Conservation (phyloP, 129 eudicot genomes). For the Rutidosis leptorrhynchoides region DNA sequence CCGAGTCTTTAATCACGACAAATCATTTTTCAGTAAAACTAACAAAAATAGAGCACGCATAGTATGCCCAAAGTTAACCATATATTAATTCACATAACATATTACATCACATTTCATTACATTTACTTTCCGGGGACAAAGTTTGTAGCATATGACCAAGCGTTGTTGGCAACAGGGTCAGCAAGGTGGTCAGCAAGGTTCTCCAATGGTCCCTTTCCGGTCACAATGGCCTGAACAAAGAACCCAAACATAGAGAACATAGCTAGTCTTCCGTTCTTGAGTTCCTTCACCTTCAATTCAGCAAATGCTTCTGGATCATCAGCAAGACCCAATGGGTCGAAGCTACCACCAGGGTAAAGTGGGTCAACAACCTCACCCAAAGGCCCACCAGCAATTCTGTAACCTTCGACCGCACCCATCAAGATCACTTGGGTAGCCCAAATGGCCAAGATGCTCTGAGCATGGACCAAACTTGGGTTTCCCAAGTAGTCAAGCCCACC, state of each 20-base stretch:
- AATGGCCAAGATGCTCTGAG: slow-evolving; percentile 73
- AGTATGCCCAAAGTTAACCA: slow-evolving; percentile 20
- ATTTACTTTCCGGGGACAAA: slow-evolving; percentile 61
- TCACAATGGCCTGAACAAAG: slow-evolving; percentile 72
- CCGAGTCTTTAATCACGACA: neutral
- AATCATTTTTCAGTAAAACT: neutral
- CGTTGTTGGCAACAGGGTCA: slow-evolving; percentile 68
- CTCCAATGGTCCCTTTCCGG: slow-evolving; percentile 84
- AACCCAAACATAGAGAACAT: slow-evolving; percentile 79
- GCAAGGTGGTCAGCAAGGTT: slow-evolving; percentile 67
- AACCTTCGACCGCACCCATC: slow-evolving; percentile 81
- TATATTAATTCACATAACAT: slow-evolving; percentile 36
- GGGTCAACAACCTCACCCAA: slow-evolving; percentile 73
- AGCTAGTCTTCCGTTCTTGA: slow-evolving; percentile 67
- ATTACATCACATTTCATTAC: slow-evolving; percentile 25
- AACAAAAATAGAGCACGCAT: neutral
- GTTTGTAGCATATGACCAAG: slow-evolving; percentile 71
- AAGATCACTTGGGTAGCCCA: slow-evolving; percentile 65
- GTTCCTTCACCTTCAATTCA: slow-evolving; percentile 66
- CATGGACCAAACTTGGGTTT: slow-evolving; percentile 66
- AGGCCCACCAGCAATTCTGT: slow-evolving; percentile 72
- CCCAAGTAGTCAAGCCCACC: slow-evolving; percentile 79
- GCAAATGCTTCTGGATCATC: slow-evolving; percentile 77
- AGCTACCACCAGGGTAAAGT: slow-evolving; percentile 70
- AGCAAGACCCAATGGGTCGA: slow-evolving; percentile 68